These are phyloP conservation scores for bread wheat (Triticum aestivum) DNA, from an alignment of 176 grass and related monocot species.

Conservation along the genomic window DNA sequence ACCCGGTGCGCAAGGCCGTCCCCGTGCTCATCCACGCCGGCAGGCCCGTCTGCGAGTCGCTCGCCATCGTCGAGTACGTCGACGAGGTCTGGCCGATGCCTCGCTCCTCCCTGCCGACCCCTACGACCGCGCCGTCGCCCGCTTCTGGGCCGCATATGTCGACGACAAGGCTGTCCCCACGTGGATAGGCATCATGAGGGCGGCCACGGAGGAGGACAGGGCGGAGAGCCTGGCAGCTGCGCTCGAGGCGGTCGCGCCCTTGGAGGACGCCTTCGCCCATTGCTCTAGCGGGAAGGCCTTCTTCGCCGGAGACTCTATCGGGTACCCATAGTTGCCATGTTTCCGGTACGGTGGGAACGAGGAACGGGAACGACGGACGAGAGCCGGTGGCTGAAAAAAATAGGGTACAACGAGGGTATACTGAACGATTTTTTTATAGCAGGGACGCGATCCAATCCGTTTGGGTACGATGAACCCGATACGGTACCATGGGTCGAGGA, in stretches of 20 bases:
- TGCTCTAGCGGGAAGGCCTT: background rate
- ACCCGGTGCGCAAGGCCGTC: background rate
- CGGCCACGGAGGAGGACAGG: background rate
- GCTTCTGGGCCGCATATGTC: conserved; percentile 1
- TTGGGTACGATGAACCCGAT: too few species aligned
- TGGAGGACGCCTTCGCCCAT: background rate
- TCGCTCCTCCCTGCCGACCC: background rate
- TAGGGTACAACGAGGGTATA: too few species aligned
- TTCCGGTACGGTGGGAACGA: too few species aligned
- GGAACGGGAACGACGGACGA: too few species aligned
- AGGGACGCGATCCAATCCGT: too few species aligned
- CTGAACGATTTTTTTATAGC: too few species aligned
- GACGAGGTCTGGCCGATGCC: background rate
- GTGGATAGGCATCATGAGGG: background rate
- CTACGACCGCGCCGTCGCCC: background rate
- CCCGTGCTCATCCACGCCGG: background rate
- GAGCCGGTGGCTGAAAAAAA: too few species aligned
- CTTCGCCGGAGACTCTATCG: background rate
- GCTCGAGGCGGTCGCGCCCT: background rate
- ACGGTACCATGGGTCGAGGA: too few species aligned
- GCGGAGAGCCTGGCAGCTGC: background rate
- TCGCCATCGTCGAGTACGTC: conserved; percentile 5
- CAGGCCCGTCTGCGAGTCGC: background rate
- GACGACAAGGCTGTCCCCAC: background rate
- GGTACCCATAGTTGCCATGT: too few species aligned